Percentiles rank a stretch among this genome's conserved stretches.
Conservation (phyloP, 345 rosid genomes). For the Salix brachista region DNA sequence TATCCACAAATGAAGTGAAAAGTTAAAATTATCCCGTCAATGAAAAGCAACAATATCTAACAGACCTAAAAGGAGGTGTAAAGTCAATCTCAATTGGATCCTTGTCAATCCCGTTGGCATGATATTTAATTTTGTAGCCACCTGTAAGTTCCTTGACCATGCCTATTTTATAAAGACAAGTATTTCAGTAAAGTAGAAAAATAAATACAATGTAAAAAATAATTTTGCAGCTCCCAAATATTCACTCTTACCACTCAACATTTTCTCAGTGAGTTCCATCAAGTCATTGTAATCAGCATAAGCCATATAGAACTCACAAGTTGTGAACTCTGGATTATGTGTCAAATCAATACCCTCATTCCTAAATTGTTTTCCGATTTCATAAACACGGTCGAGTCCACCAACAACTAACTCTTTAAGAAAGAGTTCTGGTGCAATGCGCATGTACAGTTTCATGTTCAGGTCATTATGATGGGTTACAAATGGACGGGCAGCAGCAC, state of each 20-base stretch:
- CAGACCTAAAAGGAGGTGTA: slow-evolving; percentile 92
- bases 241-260: slow-evolving; percentile 67
- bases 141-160: slow-evolving; percentile 91
- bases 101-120: slow-evolving; percentile 74
- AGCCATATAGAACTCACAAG: slow-evolving; percentile 99
- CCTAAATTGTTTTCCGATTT: slow-evolving; percentile 95
- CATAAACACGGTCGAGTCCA: slow-evolving; percentile 86
- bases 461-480: slow-evolving; percentile 92
- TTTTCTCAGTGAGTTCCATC: slow-evolving; percentile 79
- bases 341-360: slow-evolving; percentile 98
- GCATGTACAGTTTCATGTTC: slow-evolving; percentile 84
- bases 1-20: not conserved
- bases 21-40: not conserved
- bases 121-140: slow-evolving; percentile 82
- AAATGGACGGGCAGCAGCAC: slow-evolving; percentile 96
- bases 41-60: not conserved
- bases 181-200: slow-evolving; percentile 1
- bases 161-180: slow-evolving; percentile 35
- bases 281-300: slow-evolving; percentile 89
- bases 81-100: slow-evolving; percentile 94
- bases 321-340: slow-evolving; percentile 96
- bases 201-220: not conserved
- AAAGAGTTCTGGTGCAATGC: slow-evolving; percentile 92
- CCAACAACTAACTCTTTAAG: slow-evolving; percentile 93
- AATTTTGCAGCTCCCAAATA: not conserved